phyloP scores from a whole-genome alignment of 208 protist genomes.

The Leishmania aethiopica region DNA sequence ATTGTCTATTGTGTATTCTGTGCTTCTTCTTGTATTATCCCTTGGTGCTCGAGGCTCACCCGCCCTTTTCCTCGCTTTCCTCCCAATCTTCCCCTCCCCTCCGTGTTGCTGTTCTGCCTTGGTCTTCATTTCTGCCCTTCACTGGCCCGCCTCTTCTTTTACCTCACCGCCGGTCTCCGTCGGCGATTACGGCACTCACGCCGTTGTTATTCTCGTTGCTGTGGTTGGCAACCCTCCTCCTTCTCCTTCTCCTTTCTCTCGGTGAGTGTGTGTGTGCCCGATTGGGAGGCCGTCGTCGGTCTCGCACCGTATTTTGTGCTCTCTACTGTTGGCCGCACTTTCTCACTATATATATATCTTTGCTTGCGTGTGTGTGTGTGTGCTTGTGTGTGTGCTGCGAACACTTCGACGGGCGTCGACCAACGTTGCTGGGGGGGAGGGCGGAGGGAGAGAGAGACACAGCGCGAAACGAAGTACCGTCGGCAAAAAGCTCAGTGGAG shows the following conservation, averaged over 20 bases:
- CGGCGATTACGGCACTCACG: neutral
- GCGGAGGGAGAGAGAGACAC: too few relatives aligned
- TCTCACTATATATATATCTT: neutral
- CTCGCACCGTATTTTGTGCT: neutral
- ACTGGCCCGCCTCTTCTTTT: neutral
- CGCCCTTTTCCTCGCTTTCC: neutral
- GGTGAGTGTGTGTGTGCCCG: neutral
- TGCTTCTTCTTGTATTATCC: neutral
- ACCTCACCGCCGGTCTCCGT: neutral
- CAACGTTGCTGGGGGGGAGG: neutral
- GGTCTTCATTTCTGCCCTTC: constrained; percentile 1
- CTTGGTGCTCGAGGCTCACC: neutral
- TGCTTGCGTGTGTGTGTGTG: neutral
- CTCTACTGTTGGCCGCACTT: neutral
- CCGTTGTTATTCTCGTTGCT: neutral
- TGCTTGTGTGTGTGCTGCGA: neutral
- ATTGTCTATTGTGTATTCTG: neutral
- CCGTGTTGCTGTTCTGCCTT: constrained; percentile 10
- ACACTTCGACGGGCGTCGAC: neutral
- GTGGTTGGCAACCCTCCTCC: neutral
- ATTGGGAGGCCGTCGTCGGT: neutral
- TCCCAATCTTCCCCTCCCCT: constrained; percentile 11
- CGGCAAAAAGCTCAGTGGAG: neutral
- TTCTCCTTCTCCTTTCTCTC: neutral
- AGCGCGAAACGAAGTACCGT: neutral